Conservation (phyloP, 495 filamentous ascomycete species). For the Lophium mytilinum region DNA sequence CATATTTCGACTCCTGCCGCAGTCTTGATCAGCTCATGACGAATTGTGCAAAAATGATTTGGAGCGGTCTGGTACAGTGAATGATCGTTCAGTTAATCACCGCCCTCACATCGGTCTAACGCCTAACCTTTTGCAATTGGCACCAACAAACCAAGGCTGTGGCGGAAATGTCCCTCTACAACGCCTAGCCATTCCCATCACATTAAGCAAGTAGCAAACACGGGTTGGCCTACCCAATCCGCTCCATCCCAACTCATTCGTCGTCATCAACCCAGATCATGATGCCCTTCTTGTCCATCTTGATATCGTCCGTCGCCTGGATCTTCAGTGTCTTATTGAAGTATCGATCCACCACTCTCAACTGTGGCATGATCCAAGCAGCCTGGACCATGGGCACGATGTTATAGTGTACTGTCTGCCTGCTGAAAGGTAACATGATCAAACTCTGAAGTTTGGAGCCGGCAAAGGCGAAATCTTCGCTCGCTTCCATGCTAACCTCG, state of each 20-base stretch:
- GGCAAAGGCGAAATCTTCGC: slow-evolving; percentile 86
- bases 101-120: too few relatives aligned
- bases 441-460: slow-evolving; percentile 72
- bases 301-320: slow-evolving; percentile 13
- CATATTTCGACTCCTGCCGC: too few relatives aligned
- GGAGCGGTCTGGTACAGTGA: too few relatives aligned
- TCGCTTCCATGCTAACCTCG: slow-evolving; percentile 82
- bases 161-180: too few relatives aligned
- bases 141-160: too few relatives aligned
- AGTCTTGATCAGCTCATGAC: too few relatives aligned
- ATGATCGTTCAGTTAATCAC: too few relatives aligned
- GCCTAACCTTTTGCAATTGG: too few relatives aligned
- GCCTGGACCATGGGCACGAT: slow-evolving; percentile 42
- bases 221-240: too few relatives aligned
- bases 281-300: slow-evolving; percentile 19
- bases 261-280: slow-evolving; percentile 16
- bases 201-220: too few relatives aligned
- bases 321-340: slow-evolving; percentile 28
- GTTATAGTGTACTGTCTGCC: slow-evolving; percentile 60
- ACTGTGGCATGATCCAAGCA: slow-evolving; percentile 24
- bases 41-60: too few relatives aligned
- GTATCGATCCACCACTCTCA: slow-evolving; percentile 28
- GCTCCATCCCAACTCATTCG: not conserved
- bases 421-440: slow-evolving; percentile 69
- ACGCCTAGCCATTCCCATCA: too few relatives aligned